Evolutionary conservation across 2,329 filamentous ascomycete genomes (phyloP).

Genomic region (Drechslerella dactyloides): DNA sequence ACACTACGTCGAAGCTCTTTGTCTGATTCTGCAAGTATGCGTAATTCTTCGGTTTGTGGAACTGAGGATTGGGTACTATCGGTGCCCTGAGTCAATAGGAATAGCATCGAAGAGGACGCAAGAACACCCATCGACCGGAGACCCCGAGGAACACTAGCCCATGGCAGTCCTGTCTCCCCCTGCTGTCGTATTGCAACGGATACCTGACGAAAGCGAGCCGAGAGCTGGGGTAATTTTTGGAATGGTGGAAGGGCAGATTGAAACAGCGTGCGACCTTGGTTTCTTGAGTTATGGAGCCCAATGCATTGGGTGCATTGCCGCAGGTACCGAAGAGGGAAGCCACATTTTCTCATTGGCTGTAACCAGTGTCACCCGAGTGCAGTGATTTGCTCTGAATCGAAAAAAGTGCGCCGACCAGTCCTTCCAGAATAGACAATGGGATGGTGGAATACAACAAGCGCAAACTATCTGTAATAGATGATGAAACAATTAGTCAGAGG

Average conservation of each 20-base stretch:
- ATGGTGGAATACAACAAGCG: no score
- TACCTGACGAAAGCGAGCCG: not conserved
- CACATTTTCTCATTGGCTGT: not conserved
- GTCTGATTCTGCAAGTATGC: conserved; percentile 24
- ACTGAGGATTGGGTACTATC: not conserved
- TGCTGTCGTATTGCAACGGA: not conserved
- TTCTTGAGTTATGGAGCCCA: not conserved
- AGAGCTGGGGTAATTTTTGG: not conserved
- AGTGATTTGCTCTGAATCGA: not conserved
- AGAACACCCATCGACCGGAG: not conserved
- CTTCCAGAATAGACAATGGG: no score
- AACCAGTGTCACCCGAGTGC: not conserved
- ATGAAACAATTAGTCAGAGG: no score
- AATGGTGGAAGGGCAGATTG: not conserved
- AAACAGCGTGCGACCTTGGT: not conserved
- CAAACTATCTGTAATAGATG: no score
- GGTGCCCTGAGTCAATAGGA: not conserved
- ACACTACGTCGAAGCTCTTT: not conserved
- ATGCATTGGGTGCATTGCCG: not conserved
- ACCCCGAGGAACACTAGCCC: not conserved
- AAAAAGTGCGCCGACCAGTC: no score
- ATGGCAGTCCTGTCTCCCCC: not conserved
- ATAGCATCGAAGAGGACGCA: conserved; percentile 6
- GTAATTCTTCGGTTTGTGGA: conserved; percentile 27
- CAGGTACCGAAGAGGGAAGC: not conserved